These are phyloP conservation scores for Sequoia sempervirens DNA, from an alignment of 75 land plant genomes.

Conservation along the genomic window DNA sequence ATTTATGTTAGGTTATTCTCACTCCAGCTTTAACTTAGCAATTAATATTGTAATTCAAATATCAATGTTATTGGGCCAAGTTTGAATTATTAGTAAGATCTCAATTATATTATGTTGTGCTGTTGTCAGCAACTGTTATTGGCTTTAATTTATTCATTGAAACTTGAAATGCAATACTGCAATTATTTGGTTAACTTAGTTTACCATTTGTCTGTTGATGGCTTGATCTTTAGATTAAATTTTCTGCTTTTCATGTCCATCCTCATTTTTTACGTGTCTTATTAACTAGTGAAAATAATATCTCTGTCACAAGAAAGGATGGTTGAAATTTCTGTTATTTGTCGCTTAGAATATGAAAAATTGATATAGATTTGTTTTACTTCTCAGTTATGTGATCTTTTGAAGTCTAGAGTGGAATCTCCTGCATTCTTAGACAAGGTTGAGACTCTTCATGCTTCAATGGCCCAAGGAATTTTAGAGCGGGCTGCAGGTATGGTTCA, in stretches of 20 bases:
- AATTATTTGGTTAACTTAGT: neutral
- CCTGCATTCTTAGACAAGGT: constrained; percentile 71
- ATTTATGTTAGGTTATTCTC: neutral
- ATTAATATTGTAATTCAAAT: neutral
- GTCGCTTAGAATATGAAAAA: neutral
- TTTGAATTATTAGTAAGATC: neutral
- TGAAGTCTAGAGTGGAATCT: constrained; percentile 66
- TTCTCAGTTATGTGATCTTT: constrained; percentile 52
- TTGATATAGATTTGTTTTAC: neutral
- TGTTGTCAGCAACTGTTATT: neutral
- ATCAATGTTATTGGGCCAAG: neutral
- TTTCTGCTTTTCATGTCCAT: neutral
- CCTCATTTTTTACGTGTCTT: neutral
- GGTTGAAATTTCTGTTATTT: neutral
- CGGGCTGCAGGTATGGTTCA: constrained; percentile 21
- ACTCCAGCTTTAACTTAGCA: neutral
- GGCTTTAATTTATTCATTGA: neutral
- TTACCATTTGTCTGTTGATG: neutral
- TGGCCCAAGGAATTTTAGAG: constrained; percentile 17
- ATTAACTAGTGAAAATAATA: neutral
- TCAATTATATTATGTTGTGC: neutral
- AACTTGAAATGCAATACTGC: neutral
- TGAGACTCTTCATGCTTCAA: constrained; percentile 42
- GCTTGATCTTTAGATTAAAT: neutral
- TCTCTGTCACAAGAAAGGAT: neutral